phyloP scores from a whole-genome alignment of 768 basidiomycete genomes.

The Boletus vermiculosoides region DNA sequence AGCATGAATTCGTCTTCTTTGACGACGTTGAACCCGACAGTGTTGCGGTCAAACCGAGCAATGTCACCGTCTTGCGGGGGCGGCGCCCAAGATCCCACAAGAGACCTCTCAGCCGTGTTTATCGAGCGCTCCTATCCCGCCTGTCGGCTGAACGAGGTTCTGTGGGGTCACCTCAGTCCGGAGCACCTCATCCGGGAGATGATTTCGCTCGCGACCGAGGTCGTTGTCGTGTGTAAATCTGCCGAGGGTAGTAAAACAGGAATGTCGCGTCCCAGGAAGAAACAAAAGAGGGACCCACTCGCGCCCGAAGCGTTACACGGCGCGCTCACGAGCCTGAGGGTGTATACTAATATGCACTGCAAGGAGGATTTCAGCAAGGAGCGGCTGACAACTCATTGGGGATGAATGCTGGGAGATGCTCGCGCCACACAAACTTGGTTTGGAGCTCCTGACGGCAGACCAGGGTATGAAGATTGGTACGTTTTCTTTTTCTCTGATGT shows the following conservation, averaged over 20 bases:
- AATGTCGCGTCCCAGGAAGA: no score
- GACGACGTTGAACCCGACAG: slow-evolving; percentile 91
- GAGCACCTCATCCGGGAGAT: no score
- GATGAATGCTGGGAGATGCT: slow-evolving; percentile 69
- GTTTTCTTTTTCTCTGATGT: no score
- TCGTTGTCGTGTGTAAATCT: no score
- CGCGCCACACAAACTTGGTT: no score
- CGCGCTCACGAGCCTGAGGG: slow-evolving; percentile 54
- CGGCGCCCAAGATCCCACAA: slow-evolving; percentile 72
- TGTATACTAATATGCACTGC: slow-evolving; percentile 88
- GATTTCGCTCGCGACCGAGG: no score
- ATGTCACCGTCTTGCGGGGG: slow-evolving; percentile 75
- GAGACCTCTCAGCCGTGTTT: slow-evolving; percentile 76
- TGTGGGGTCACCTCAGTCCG: no score
- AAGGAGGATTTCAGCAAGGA: slow-evolving; percentile 67
- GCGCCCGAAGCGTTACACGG: slow-evolving; percentile 50
- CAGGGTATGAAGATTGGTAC: no score
- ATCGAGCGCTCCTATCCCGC: slow-evolving; percentile 92
- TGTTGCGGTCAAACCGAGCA: slow-evolving; percentile 58
- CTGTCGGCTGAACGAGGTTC: no score
- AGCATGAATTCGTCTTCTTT: slow-evolving; percentile 84
- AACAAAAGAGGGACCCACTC: no score
- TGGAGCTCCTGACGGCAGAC: no score
- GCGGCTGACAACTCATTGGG: slow-evolving; percentile 53
- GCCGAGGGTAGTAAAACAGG: no score